Conservation (phyloP, 2,329 filamentous ascomycete species). For the Ophiostoma triangulosporum region DNA sequence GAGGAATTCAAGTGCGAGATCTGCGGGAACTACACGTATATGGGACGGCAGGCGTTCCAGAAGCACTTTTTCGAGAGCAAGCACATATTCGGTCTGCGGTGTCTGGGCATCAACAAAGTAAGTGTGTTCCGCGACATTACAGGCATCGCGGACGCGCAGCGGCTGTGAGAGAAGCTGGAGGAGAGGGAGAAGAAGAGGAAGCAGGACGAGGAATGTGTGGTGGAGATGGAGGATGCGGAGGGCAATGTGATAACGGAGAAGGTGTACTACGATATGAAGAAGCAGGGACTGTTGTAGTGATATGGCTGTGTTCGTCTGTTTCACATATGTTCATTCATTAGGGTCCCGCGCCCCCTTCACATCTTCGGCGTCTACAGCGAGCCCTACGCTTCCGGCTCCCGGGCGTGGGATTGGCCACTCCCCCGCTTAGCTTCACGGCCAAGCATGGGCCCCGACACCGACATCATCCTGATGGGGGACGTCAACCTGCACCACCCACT, state of each 20-base stretch:
- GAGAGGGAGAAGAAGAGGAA: constrained; percentile 67
- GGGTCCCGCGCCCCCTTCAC: too few relatives aligned
- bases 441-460: too few relatives aligned
- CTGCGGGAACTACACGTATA: constrained; percentile 44
- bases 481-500: too few relatives aligned
- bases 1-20: constrained; percentile 94
- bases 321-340: too few relatives aligned
- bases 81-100: constrained; percentile 88
- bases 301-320: too few relatives aligned
- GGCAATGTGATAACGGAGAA: constrained; percentile 99
- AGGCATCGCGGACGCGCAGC: constrained; percentile 74
- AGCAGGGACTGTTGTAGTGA: constrained; percentile 65
- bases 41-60: constrained; percentile 74
- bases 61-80: constrained; percentile 95
- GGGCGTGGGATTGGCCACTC: too few relatives aligned
- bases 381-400: too few relatives aligned
- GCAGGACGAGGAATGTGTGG: constrained; percentile 65
- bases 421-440: too few relatives aligned
- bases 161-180: constrained; percentile 88
- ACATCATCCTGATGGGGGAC: too few relatives aligned
- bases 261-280: constrained; percentile 90
- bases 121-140: constrained; percentile 90
- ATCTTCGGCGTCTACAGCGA: too few relatives aligned
- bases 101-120: constrained; percentile 83
- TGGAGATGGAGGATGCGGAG: constrained; percentile 96